Base-by-base conservation (phyloP, 495 filamentous ascomycete genomes). In the Neurospora cerealis region DNA sequence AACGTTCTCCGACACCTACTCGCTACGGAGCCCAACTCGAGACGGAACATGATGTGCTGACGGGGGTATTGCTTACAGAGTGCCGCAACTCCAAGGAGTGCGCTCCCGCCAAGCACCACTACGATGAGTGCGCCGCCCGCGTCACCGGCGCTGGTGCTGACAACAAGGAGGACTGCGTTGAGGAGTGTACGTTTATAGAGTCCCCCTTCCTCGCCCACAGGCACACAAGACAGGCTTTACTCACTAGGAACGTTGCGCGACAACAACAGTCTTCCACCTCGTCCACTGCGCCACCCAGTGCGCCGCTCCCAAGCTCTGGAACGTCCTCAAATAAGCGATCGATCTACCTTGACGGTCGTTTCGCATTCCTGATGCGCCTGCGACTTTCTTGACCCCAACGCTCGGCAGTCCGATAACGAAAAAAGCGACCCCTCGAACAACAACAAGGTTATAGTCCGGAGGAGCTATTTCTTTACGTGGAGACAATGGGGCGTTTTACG, bases 261-360 rank as follows among this genome's bases (percentile, higher is more conserved):
- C 69, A 44, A 36, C 66, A 37, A 41, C 74, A 99, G 96, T 97
- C 89, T 99, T 99, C 91, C 96, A 99, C 85, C 91, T 98, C 78
- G 88, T 91, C 76, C 96, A 98, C 87, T 99, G 96, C 85, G 93
- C 94, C 72, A 91, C 87, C 78, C 83, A 90, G 81, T 98, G 95
- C 81, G 96, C 96, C 71, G 96, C 95, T 48, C 96, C 96, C 77
- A 97, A 96, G 90, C 91, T 99, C 80, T 99, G 92, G 87, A 88
- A 90, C 73, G 81, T 88, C 79, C 91, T 98, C 80, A 97, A 96
- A 87, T 99, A 95, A 88, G 85, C 54, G 54, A 66, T 66, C 54
- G 54, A 66, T 34, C 28, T 66, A 5, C 54, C 54, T 34, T 36
- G 72, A 46, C 36, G 39, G 38, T 66, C 54, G 54, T 66, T 66